Evolutionary conservation across 2,329 filamentous ascomycete genomes (phyloP).

Genomic region (Exophiala sp.): DNA sequence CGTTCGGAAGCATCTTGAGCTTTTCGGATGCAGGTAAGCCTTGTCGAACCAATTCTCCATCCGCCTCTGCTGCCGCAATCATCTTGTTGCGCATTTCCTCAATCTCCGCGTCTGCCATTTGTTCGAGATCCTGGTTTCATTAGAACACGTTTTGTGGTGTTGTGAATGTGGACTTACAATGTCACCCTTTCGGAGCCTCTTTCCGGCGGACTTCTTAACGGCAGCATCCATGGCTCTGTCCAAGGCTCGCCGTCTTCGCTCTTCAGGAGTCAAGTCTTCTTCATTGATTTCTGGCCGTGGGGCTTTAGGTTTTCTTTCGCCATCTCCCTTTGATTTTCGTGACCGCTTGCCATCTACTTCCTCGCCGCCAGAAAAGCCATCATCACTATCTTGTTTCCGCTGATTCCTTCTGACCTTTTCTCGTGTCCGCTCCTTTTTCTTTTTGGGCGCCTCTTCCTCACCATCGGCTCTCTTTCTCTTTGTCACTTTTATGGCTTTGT

Average conservation of each 20-base stretch:
- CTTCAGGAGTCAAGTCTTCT: conserved; percentile 69
- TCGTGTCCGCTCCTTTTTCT: conserved; percentile 55
- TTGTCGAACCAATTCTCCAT: conserved; percentile 75
- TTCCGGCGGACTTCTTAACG: conserved; percentile 73
- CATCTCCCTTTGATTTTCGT: conserved; percentile 50
- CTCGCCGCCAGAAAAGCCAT: conserved; percentile 49
- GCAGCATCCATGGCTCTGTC: conserved; percentile 85
- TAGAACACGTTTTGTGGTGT: not conserved
- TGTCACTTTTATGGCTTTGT: conserved; percentile 57
- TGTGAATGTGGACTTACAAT: conserved; percentile 58
- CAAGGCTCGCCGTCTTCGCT: conserved; percentile 72
- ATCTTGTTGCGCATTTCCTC: conserved; percentile 83
- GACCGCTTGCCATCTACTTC: conserved; percentile 54
- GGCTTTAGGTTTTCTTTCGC: conserved; percentile 47
- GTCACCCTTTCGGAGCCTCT: conserved; percentile 75
- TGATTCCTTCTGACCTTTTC: conserved; percentile 55
- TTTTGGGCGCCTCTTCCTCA: conserved; percentile 66
- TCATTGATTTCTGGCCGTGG: conserved; percentile 66
- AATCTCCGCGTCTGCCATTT: conserved; percentile 85
- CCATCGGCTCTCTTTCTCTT: conserved; percentile 62
- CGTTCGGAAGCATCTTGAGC: conserved; percentile 87
- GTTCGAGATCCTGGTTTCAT: conserved; percentile 71
- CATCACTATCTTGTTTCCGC: conserved; percentile 58
- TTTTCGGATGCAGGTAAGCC: conserved; percentile 86
- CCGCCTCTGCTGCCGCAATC: conserved; percentile 82